Evolutionary conservation across 2,329 filamentous ascomycete species (phyloP), one percentile per base, ranked within the genome.

Genomic region (Ophiostoma angusticollis): DNA sequence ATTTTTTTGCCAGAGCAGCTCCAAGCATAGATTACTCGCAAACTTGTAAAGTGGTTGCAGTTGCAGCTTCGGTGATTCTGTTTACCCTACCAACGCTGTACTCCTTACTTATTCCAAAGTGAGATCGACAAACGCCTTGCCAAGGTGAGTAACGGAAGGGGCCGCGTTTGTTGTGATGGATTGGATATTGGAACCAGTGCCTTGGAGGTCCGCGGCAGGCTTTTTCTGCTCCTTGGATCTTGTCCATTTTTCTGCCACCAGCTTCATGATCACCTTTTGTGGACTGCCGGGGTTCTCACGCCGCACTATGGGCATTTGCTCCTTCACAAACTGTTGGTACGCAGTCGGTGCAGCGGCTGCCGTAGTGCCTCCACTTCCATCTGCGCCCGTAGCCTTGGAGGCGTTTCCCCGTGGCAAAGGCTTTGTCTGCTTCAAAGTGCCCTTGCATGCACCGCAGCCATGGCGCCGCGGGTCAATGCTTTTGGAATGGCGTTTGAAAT

Each of bases 401-500:
- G 28, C 51, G 29, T 35, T 45, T 3, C 59, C 62, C 30, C 81
- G 65, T 1, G 86, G 86, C 28, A 71, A 70, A 0, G 89, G 89
- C 56, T 84, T 86, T 8, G 78, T 78, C 67, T 96, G 91, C 50
- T 74, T 63, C 47, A 98, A 59, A 36, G 58, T 57, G 5, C 72
- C 67, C 52, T 77, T 80, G 56, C 89, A 96, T n/a, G 56, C 62
- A 2, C 85, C 85, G 56, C 89, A 96, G 1, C 74, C 71, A 50
- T 86, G 78, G 34, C 74, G 70, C 22, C 55, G 54, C 0, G 80
- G 69, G 55, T 95, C 77, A 48, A 96, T 83, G 54, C 83, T 91
- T 59, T 80, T 84, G 13, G 80, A 86, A 58, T 96, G 89, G 5
- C 89, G 68, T 53, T 86, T 83, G 56, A 82, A 93, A 54, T 83